Percentiles rank a stretch among this genome's conserved stretches.
Conservation (phyloP, 83 land plant species). For the Picea abies region DNA sequence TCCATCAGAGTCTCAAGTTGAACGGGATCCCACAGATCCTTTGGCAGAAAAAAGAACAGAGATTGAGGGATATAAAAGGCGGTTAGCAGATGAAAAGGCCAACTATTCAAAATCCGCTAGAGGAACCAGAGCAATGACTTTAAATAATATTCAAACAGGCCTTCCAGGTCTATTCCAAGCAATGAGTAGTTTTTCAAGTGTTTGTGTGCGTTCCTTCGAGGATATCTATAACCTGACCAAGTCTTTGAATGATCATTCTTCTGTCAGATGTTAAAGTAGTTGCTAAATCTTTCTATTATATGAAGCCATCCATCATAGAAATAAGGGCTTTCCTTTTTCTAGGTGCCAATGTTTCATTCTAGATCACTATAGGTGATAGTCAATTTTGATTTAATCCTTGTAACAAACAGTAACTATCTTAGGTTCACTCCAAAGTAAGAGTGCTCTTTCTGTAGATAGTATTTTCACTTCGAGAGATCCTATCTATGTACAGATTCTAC, state of each 20-base stretch:
- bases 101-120: conserved; percentile 61
- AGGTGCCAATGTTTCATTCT: background rate
- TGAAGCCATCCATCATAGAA: conserved; percentile 12
- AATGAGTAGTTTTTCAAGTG: conserved; percentile 63
- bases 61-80: conserved; percentile 60
- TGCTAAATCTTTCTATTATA: background rate
- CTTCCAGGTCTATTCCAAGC: conserved; percentile 93
- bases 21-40: conserved; percentile 56
- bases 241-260: conserved; percentile 7
- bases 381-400: conserved; percentile 13
- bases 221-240: conserved; percentile 37
- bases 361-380: conserved; percentile 11
- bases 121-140: conserved; percentile 83
- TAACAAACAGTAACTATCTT: background rate
- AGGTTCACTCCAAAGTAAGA: conserved; percentile 5
- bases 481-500: conserved; percentile 16
- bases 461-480: background rate
- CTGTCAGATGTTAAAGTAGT: background rate
- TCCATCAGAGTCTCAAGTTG: conserved; percentile 31
- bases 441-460: conserved; percentile 12
- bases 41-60: conserved; percentile 65
- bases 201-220: conserved; percentile 51
- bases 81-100: conserved; percentile 68
- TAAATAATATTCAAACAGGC: conserved; percentile 88
- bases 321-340: conserved; percentile 1